Evolutionary conservation across 306 rosid species (phyloP), one percentile per base, ranked within the genome.

Genomic region (Astragalus membranaceus): DNA sequence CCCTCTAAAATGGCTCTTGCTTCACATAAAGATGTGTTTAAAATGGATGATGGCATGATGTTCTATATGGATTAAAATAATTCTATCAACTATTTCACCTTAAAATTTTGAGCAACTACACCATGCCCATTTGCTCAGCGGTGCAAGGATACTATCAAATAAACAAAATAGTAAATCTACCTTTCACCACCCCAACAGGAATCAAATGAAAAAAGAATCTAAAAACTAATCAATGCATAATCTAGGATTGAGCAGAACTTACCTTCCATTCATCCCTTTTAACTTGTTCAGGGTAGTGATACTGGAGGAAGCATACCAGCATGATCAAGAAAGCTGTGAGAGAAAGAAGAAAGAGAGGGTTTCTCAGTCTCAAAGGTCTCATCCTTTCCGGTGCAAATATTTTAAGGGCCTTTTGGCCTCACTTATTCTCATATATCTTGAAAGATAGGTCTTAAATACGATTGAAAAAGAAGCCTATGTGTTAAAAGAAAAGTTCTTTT

Each of bases 251-350:
- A 48, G 43, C 35, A 56, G 64, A 73, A 72, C n/a, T 42, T 32
- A 36, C 32, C 39, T 50, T 72, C 10, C 3, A 55, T 49, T 23
- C 6, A 53, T 10, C 39, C 17, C 10, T 60, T 43, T 42, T 13
- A 15, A 51, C 4, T 16, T 53, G 53, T 44, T 12, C 53, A 13
- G 43, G 62, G 67, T 48, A 47, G 30, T n/a, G 39, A 10, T 16
- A 51, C 6, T 33, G 52, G 53, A 79, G 47, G 46, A 76, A 54
- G 68, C 76, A 81, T 6, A 69, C 3, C 8, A 74, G 15, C 26
- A 82, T 2, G 0, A 70, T 48, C 26, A 79, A 70, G 36, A 79
- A 69, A 26, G 81, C 83, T 30, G 51, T 2, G 12, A 76, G 30
- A 70, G 54, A 58, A 63, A 76, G 43, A 67, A 75, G 47, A 62